Conservation (phyloP, 2,329 filamentous ascomycete genomes). For the Phaeosphaeriaceae sp. region DNA sequence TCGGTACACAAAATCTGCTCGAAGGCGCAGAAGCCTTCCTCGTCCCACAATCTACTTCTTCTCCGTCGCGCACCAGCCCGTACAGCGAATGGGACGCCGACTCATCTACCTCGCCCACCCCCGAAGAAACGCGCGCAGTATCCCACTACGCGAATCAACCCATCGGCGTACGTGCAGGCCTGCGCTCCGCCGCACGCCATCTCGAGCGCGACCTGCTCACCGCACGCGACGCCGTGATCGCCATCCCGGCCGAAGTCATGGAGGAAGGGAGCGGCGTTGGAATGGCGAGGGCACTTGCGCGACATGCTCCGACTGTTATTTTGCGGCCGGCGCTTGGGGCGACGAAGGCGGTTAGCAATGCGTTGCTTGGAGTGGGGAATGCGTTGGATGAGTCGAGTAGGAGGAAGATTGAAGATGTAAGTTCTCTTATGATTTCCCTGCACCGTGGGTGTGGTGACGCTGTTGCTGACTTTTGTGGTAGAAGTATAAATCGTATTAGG, state of each 20-base stretch:
- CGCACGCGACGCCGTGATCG: slow-evolving; percentile 89
- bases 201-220: slow-evolving; percentile 86
- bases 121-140: slow-evolving; percentile 77
- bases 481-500: slow-evolving; percentile 43
- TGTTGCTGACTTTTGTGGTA: slow-evolving; percentile 16
- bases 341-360: slow-evolving; percentile 85
- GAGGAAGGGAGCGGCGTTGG: slow-evolving; percentile 83
- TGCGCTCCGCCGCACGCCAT: slow-evolving; percentile 81
- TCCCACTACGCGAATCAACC: slow-evolving; percentile 95
- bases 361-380: slow-evolving; percentile 90
- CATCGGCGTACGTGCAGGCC: slow-evolving; percentile 82
- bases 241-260: slow-evolving; percentile 88
- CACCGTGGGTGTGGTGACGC: neutral
- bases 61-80: slow-evolving; percentile 29
- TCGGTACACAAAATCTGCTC: slow-evolving; percentile 92
- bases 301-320: slow-evolving; percentile 89
- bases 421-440: slow-evolving; percentile 48
- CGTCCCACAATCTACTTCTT: slow-evolving; percentile 42
- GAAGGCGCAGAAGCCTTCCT: slow-evolving; percentile 87
- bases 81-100: slow-evolving; percentile 58
- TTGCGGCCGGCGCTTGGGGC: slow-evolving; percentile 89
- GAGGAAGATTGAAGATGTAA: slow-evolving; percentile 85
- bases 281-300: slow-evolving; percentile 77
- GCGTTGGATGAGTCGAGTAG: slow-evolving; percentile 83
- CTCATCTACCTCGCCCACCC: slow-evolving; percentile 67